Evolutionary conservation across 2,329 filamentous ascomycete species (phyloP), one percentile per base, ranked within the genome.

Genomic region (Microdochium nivale): DNA sequence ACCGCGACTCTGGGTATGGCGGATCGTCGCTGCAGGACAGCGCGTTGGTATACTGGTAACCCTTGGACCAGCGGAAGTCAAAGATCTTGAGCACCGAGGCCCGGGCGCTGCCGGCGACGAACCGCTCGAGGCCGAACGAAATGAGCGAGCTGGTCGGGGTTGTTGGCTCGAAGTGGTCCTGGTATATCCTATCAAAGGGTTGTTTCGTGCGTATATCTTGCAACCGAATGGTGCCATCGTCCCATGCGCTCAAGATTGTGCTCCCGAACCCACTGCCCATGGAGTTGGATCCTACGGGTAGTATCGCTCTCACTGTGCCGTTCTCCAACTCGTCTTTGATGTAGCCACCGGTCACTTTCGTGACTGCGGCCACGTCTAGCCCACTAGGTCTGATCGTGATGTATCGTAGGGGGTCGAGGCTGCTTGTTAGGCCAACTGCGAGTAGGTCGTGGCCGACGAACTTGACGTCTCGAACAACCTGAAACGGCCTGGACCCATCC

Each of bases 181-280:
- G 73, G 59, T 78, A 81, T 8, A 78, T 58, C 9, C 68, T 66
- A 51, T 79, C 76, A 27, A 71, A 64, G 1, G 68, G 54, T 0
- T 70, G 75, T 0, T 75, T 70, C 0, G 76, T 75, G 13, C 78
- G 72, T 2, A 78, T 58, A 54, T 81, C 78, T 52, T 72, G 68
- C 1, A 80, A 71, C 60, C 73, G 69, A 50, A 73, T 70, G 1
- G 72, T 77, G 9, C 77, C 77, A 51, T 80, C 76, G 44, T 75
- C 71, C 77, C 78, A 81, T 3, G 76, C 70, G 51, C 71, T 77
- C 13, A 81, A 67, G 7, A 80, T 58, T 2, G 78, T 61, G 23
- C 67, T 71, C 1, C 66, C 65, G 21, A 64, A 65, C 1, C 69
- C 66, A 11, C 60, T 61, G 2, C 59, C 59, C 21, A 67, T 35